phyloP scores from a whole-genome alignment of 441 rosid genomes.

The Breynia disticha region DNA sequence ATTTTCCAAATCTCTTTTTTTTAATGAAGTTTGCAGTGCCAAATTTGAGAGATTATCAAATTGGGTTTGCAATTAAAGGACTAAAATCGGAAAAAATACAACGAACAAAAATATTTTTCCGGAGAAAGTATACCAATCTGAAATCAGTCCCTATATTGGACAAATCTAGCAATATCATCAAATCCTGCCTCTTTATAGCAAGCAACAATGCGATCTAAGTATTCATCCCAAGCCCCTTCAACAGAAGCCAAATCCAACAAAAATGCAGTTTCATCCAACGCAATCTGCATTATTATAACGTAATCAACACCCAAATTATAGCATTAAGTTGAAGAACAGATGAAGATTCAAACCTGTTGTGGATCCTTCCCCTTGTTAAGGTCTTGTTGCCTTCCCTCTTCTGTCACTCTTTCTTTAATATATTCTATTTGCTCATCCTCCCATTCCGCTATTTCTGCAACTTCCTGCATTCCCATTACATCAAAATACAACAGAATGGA shows the following conservation, averaged over 20 bases:
- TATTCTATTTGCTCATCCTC: constrained; percentile 63
- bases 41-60: too few relatives aligned
- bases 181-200: constrained; percentile 76
- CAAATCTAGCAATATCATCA: constrained; percentile 42
- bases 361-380: constrained; percentile 61
- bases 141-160: constrained; percentile 44
- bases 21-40: too few relatives aligned
- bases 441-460: constrained; percentile 72
- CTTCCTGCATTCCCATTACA: constrained; percentile 36
- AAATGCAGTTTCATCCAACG: constrained; percentile 72
- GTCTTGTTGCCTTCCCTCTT: constrained; percentile 53
- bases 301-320: too few relatives aligned
- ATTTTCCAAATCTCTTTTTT: neutral
- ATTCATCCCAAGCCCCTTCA: constrained; percentile 72
- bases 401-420: constrained; percentile 55
- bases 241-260: constrained; percentile 77
- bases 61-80: too few relatives aligned
- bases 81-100: too few relatives aligned
- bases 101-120: too few relatives aligned
- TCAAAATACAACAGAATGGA: neutral
- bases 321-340: neutral
- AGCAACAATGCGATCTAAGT: constrained; percentile 40
- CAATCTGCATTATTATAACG: constrained; percentile 31
- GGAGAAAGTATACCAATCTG: neutral
- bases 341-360: constrained; percentile 37